Conservation (phyloP, 2,329 filamentous ascomycete genomes). For the Fusarium tanahbumbuense region DNA sequence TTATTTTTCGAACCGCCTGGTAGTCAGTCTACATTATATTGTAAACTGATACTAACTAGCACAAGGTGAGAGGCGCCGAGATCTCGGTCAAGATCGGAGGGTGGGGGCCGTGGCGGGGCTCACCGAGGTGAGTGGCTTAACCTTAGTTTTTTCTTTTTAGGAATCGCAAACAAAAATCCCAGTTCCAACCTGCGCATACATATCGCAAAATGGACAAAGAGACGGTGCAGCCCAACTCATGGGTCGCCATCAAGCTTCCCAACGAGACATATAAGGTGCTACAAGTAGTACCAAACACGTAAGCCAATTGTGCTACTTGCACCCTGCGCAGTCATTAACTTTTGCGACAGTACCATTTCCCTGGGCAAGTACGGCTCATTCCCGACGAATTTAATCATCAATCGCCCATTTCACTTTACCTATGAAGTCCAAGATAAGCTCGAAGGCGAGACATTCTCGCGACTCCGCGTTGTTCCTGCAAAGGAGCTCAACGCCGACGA, state of each 20-base stretch:
- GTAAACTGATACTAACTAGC: too few relatives aligned
- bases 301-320: constrained; percentile 35
- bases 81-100: constrained; percentile 35
- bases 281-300: constrained; percentile 72
- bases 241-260: constrained; percentile 70
- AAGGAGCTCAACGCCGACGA: constrained; percentile 87
- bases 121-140: constrained; percentile 45
- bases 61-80: not conserved
- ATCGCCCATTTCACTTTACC: constrained; percentile 90
- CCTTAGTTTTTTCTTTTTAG: constrained; percentile 43
- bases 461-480: constrained; percentile 81
- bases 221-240: constrained; percentile 64
- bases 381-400: constrained; percentile 86
- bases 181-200: constrained; percentile 12
- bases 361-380: constrained; percentile 95
- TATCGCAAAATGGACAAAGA: constrained; percentile 48
- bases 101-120: constrained; percentile 45
- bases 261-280: constrained; percentile 68
- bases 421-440: constrained; percentile 85
- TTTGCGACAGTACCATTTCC: constrained; percentile 76
- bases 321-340: constrained; percentile 38
- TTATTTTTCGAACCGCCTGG: too few relatives aligned
- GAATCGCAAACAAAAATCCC: constrained; percentile 23
- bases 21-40: too few relatives aligned
- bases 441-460: constrained; percentile 71